Percentiles rank a stretch among this genome's conserved stretches.
Conservation (phyloP, 225 moss, liverwort and hornwort genomes). For the Ulota crispa region DNA sequence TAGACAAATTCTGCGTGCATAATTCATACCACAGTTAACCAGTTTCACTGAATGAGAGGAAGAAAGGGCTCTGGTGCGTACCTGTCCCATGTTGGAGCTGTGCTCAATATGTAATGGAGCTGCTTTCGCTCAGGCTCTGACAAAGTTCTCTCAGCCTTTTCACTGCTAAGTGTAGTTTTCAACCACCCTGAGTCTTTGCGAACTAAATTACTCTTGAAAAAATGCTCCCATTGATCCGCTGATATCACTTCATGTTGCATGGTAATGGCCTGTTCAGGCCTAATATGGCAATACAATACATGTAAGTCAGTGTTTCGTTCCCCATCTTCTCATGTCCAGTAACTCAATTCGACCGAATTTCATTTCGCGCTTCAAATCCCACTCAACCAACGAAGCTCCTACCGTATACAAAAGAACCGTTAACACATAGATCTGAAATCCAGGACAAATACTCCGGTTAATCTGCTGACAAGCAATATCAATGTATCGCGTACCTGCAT, state of each 20-base stretch:
- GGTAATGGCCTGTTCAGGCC: conserved; percentile 73
- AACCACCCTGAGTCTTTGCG: conserved; percentile 58
- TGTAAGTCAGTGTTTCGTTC: conserved; percentile 7
- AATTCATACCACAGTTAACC: not conserved
- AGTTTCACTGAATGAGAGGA: not conserved
- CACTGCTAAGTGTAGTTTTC: conserved; percentile 44
- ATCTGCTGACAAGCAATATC: not conserved
- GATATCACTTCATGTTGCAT: conserved; percentile 68
- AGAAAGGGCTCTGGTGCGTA: conserved; percentile 16
- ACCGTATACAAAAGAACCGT: not conserved
- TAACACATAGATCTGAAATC: not conserved
- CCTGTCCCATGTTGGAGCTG: conserved; percentile 76
- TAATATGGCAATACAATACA: conserved; percentile 16
- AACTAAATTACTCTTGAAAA: conserved; percentile 45
- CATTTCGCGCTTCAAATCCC: not conserved
- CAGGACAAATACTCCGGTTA: not conserved
- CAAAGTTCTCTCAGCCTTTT: conserved; percentile 45
- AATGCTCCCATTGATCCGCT: conserved; percentile 56
- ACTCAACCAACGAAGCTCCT: not conserved
- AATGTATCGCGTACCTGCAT: conserved; percentile 57
- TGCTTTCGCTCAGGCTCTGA: conserved; percentile 59
- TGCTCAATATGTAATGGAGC: conserved; percentile 66
- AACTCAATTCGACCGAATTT: not conserved
- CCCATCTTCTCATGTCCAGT: not conserved
- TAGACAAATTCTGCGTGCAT: conserved; percentile 8